Conservation (phyloP, 345 rosid genomes). For the Euphorbia peplus region DNA sequence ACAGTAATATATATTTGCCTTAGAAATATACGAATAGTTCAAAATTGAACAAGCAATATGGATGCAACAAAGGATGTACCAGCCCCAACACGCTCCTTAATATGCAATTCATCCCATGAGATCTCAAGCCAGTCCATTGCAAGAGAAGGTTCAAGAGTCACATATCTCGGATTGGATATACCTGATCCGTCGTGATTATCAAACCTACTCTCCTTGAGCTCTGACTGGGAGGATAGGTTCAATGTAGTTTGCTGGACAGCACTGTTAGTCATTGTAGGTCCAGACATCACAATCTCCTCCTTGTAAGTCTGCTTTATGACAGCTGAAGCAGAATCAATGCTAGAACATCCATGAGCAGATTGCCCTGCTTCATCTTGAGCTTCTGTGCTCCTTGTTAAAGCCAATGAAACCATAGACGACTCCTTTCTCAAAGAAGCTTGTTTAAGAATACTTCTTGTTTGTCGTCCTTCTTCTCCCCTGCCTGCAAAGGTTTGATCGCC, state of each 20-base stretch:
- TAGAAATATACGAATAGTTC: background rate
- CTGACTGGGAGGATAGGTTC: constrained; percentile 35
- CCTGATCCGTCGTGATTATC: constrained; percentile 39
- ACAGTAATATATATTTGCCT: background rate
- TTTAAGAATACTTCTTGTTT: constrained; percentile 20
- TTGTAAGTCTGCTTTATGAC: constrained; percentile 26
- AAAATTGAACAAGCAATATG: background rate
- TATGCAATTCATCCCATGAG: constrained; percentile 81
- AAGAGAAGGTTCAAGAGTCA: constrained; percentile 86
- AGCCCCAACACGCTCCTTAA: constrained; percentile 94
- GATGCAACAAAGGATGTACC: constrained; percentile 45
- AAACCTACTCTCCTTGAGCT: constrained; percentile 31
- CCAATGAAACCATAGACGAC: constrained; percentile 34
- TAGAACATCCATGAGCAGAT: constrained; percentile 26
- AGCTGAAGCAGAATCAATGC: constrained; percentile 28
- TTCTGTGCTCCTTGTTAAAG: constrained; percentile 27
- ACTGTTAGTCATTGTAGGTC: constrained; percentile 28
- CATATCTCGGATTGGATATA: constrained; percentile 49
- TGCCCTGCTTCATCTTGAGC: constrained; percentile 24
- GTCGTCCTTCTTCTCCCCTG: constrained; percentile 25
- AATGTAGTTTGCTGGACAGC: constrained; percentile 32
- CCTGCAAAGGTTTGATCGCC: constrained; percentile 32
- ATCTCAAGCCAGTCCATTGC: constrained; percentile 99
- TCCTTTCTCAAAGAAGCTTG: constrained; percentile 31
- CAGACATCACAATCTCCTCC: constrained; percentile 38